Base-by-base conservation (phyloP, 495 filamentous ascomycete species). In the Penicillium atrosanguineum region DNA sequence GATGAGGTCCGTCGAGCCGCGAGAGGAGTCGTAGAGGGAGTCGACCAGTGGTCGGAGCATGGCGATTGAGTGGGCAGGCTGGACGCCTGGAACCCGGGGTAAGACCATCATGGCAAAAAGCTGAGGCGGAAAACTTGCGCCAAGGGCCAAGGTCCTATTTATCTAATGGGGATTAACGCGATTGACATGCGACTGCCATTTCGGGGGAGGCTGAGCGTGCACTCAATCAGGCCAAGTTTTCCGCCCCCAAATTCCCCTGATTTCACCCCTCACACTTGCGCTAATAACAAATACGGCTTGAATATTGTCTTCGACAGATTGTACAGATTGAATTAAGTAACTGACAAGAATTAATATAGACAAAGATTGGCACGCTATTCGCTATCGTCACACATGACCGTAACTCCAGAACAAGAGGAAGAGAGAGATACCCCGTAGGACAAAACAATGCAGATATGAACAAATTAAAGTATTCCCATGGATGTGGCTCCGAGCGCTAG, bases 341-440 rank as follows among this genome's bases (percentile, higher is more conserved):
- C 40, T 53, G 29, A 60, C 40, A 31, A 47, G 26, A 48, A 60
- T 4, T 19, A 41, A 19, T 6, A 46, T 46, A 40, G 50, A 48
- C 12, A 48, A 56, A 48, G 39, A 45, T 31, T 18, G 26, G 40
- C 46, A 55, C 56, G 51, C 60, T 51, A 43, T 52, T 60, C 58
- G 64, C 64, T 67, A 42, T 56, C 61, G 57, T 64, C 34, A 59
- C 44, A 41, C 64, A 50, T 67, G 55, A 45, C 55, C 47, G 38
- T 53, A 50, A 38, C 34, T 46, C 45, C 44, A 20, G 15, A 45
- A 42, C 26, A 51, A 43, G 15, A 42, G 49, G 36, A 40, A 29
- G 34, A 60, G 47, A 46, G 39, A 61, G 16, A 39, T 20, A 40
- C 18, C 43, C 46, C 14, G 36, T 14, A 15, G 21, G 44, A 43